Base-by-base conservation (phyloP, 2,329 filamentous ascomycete species). In the Phoma sp. region DNA sequence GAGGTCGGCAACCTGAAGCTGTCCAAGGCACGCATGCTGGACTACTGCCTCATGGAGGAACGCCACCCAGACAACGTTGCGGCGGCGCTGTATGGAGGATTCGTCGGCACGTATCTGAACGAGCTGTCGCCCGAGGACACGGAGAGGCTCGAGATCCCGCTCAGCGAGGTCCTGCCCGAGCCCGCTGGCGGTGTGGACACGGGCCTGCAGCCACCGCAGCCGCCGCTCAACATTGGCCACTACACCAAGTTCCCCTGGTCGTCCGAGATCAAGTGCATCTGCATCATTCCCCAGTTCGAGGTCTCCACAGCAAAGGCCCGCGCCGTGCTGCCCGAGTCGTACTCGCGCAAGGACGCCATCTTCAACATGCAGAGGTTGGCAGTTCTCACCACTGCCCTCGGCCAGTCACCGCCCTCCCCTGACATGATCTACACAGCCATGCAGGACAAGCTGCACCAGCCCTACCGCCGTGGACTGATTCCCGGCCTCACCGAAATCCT, bases 361-460 rank as follows among this genome's bases (percentile, higher is more conserved):
- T 98, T 96, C 82, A 99, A 99, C 78, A 83, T 98, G 67, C 95
- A 98, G 78, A 86, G 95, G 62, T 91, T 96, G 74, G 93, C 93
- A 2, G 84, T 99, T 42, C 84, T 99, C 11, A 93, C 93, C 26
- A 91, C 92, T 10, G 93, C 93, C 1, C 83, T 99, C 38, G 92
- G 93, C 60, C 88, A 92, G 74, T 93, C 90, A 7, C 93, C 95
- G 9, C 93, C 93, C 1, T 90, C 97, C 71, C 89, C 95, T 18
- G 89, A 96, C 67, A 89, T 96, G 76, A 99, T 99, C 74, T 96
- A 96, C 79, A 87, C 96, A 40, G 93, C 93, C 39, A 99, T 99
- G 95, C 95, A 98, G 78, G 95, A 99, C 80, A 96, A 93, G 78
- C 87, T 99, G 57, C 95, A 99, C 79, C 95, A 99, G 77, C 95